phyloP scores from a whole-genome alignment of 441 rosid species.

The Sinapis alba region DNA sequence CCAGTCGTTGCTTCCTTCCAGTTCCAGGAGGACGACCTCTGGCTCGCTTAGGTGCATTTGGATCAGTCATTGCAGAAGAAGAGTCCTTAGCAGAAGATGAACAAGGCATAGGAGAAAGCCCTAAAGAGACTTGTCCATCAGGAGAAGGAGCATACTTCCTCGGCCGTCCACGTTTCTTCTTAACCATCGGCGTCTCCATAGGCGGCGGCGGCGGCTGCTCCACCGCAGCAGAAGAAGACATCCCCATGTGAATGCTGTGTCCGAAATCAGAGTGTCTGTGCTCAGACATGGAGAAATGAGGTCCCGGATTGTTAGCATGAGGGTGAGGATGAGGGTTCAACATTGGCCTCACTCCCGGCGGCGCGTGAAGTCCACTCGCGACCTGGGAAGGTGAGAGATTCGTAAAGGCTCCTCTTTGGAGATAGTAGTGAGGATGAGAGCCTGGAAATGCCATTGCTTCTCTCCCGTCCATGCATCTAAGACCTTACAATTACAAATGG shows the following conservation, averaged over 20 bases:
- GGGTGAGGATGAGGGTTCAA: constrained; percentile 42
- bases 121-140: constrained; percentile 88
- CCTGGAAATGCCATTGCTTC: constrained; percentile 92
- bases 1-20: constrained; percentile 95
- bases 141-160: constrained; percentile 71
- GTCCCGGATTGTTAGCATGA: constrained; percentile 57
- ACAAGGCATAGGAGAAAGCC: constrained; percentile 74
- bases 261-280: constrained; percentile 59
- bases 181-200: constrained; percentile 37
- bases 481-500: constrained; percentile 4
- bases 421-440: constrained; percentile 79
- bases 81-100: constrained; percentile 48
- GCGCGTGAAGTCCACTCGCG: constrained; percentile 53
- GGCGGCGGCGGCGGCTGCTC: constrained; percentile 32
- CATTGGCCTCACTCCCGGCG: constrained; percentile 63
- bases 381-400: constrained; percentile 62
- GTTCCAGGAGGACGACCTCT: constrained; percentile 97
- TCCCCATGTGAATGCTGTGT: constrained; percentile 60
- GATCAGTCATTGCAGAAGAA: constrained; percentile 46
- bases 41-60: constrained; percentile 58
- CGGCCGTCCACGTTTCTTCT: constrained; percentile 99
- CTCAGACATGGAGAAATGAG: constrained; percentile 56
- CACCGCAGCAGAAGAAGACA: constrained; percentile 50
- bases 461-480: constrained; percentile 99
- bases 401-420: constrained; percentile 75